Base-by-base conservation (phyloP, 805 yeast genomes). In the Yarrowia deformans region DNA sequence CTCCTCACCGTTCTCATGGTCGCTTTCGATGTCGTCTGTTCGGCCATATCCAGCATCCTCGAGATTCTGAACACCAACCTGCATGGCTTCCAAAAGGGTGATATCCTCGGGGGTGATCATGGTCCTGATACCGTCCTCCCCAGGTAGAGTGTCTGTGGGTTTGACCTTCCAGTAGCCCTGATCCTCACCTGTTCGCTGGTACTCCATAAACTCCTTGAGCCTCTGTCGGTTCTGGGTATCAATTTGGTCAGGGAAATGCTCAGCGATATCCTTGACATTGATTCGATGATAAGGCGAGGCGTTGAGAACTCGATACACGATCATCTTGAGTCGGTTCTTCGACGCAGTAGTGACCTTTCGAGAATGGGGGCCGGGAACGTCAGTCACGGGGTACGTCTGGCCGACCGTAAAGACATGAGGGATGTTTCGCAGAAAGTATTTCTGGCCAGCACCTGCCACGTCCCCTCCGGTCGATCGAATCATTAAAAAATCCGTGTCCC, bases 161-260 rank as follows among this genome's bases (percentile, higher is more conserved):
- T 91, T 91, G 70, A 95, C 83, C 75, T 93, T 94, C 99, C 99
- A 95, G 75, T 82, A 90, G 0, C 98, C 97, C 73, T 93, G 97
- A 78, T 93, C 98, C 8, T 89, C 91, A 13, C 98, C 98, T 46
- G 89, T 87, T 74, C 98, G 84, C 79, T 94, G 98, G 75, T 91
- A 95, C 75, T 93, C 98, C 99, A 95, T 95, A 74, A 95, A 95
- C 79, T 95, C 99, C 78, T 95, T 95, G 69, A 95, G 83, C 71
- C 97, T 84, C 79, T 94, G 98, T 74, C 99, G 85, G 76, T 92
- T 94, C 77, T 95, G 99, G 91, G 94, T 93, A 75, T 95, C 98
- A 75, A 90, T 93, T 78, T 93, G 98, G 73, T 93, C 98, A 0
- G 99, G 98, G 76, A 95, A 95, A 81, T 94, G 98, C 64, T 85